A percentile compares a stretch with the other conserved stretches of the same genome.
phyloP scores from a whole-genome alignment of 805 yeast species.

The Ogataea haglerorum region DNA sequence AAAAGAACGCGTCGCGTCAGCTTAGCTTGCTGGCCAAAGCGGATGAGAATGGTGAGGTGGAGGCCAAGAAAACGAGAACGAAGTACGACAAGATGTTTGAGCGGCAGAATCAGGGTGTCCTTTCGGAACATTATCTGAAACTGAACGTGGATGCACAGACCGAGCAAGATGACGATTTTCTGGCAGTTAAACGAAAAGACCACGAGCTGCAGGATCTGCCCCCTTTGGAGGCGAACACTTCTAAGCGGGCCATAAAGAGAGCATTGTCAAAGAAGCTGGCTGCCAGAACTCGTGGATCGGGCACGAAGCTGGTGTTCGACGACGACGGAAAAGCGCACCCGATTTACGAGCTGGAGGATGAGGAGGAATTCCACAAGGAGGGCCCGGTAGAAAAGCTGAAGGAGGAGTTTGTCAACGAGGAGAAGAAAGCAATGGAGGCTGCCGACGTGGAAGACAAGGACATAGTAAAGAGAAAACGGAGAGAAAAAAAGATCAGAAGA shows the following conservation, averaged over 20 bases:
- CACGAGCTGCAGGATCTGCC: constrained; percentile 68
- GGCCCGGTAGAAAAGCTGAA: constrained; percentile 69
- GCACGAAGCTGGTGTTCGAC: constrained; percentile 81
- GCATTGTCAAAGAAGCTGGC: constrained; percentile 85
- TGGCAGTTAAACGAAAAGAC: constrained; percentile 74
- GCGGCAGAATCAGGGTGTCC: constrained; percentile 86
- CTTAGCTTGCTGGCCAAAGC: constrained; percentile 53
- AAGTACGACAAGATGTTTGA: constrained; percentile 95
- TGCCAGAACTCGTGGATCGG: constrained; percentile 55
- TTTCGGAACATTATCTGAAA: constrained; percentile 82
- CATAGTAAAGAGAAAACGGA: constrained; percentile 70
- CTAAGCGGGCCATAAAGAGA: constrained; percentile 79
- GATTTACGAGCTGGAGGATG: constrained; percentile 85
- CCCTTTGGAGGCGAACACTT: constrained; percentile 58
- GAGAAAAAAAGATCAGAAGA: constrained; percentile 85
- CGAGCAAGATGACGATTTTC: constrained; percentile 69
- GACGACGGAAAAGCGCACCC: constrained; percentile 95
- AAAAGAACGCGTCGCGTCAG: constrained; percentile 79
- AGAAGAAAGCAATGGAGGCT: constrained; percentile 61
- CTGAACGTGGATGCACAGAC: constrained; percentile 49
- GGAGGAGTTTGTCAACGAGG: constrained; percentile 61
- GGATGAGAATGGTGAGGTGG: constrained; percentile 62
- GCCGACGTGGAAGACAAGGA: constrained; percentile 79
- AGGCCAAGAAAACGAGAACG: constrained; percentile 59
- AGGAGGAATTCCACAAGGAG: constrained; percentile 71